Evolutionary conservation across 495 filamentous ascomycete genomes (phyloP).

Genomic region (Filosporella fistucella): DNA sequence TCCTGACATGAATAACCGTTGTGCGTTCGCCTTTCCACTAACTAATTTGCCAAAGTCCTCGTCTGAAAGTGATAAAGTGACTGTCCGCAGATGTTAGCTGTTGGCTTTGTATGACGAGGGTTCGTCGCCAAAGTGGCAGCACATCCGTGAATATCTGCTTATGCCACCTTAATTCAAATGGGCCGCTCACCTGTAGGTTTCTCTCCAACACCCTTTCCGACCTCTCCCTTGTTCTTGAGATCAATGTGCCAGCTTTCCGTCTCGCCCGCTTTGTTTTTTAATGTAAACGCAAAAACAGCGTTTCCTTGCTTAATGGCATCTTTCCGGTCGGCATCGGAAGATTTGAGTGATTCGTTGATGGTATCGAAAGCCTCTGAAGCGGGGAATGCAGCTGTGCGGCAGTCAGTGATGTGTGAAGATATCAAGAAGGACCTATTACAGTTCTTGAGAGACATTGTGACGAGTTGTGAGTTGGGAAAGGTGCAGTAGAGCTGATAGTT

Average conservation of each 20-base stretch:
- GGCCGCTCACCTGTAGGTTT: slow-evolving; percentile 78
- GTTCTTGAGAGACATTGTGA: slow-evolving; percentile 75
- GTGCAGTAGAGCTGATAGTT: too few species aligned
- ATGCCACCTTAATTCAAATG: too few species aligned
- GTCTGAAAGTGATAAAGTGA: slow-evolving; percentile 80
- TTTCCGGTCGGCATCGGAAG: slow-evolving; percentile 70
- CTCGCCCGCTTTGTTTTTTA: slow-evolving; percentile 81
- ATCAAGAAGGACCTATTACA: slow-evolving; percentile 37
- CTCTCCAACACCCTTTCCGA: slow-evolving; percentile 68
- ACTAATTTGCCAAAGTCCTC: slow-evolving; percentile 80
- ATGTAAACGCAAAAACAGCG: slow-evolving; percentile 83
- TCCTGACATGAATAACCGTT: slow-evolving; percentile 92
- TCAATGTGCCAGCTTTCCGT: slow-evolving; percentile 91
- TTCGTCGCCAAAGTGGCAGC: too few species aligned
- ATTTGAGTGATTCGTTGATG: slow-evolving; percentile 70
- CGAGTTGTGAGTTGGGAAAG: not conserved
- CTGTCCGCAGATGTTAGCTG: slow-evolving; percentile 37
- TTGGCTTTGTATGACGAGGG: too few species aligned
- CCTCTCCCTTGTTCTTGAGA: slow-evolving; percentile 82
- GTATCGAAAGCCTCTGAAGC: slow-evolving; percentile 87
- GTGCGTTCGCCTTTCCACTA: slow-evolving; percentile 85
- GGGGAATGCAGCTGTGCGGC: slow-evolving; percentile 72
- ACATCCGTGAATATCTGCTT: too few species aligned
- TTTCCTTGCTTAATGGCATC: slow-evolving; percentile 83
- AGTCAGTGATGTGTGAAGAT: too few species aligned